Evolutionary conservation across 192 early-diverging fungal species (phyloP).

Genomic region (Backusella luteola): DNA sequence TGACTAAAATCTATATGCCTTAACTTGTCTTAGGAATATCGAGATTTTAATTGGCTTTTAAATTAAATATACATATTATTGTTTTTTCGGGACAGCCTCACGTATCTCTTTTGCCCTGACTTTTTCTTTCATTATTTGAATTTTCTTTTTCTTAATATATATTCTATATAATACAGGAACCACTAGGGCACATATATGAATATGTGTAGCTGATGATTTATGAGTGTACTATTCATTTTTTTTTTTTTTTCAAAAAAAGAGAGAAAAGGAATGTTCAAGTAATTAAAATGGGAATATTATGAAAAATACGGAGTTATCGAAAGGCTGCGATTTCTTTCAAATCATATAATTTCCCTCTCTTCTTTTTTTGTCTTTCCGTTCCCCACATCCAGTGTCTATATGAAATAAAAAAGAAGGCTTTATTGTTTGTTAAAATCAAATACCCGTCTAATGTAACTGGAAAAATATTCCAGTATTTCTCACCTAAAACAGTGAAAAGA

Average conservation of each 20-base stretch:
- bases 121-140: background rate
- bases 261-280: background rate
- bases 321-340: background rate
- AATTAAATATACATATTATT: background rate
- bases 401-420: background rate
- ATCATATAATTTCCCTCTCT: background rate
- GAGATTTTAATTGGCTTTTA: background rate
- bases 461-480: conserved; percentile 1
- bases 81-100: background rate
- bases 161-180: background rate
- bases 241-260: background rate
- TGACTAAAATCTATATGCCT: background rate
- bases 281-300: background rate
- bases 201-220: no score
- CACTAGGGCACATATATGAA: background rate
- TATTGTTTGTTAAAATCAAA: background rate
- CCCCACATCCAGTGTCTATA: background rate
- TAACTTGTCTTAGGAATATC: background rate
- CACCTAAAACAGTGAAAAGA: background rate
- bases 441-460: background rate
- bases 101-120: background rate
- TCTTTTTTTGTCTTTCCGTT: background rate
- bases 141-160: background rate
- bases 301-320: background rate
- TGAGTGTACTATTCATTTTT: background rate